These are phyloP conservation scores for Candida qinlingensis DNA, from an alignment of 805 yeast genomes.

Conservation along the genomic window DNA sequence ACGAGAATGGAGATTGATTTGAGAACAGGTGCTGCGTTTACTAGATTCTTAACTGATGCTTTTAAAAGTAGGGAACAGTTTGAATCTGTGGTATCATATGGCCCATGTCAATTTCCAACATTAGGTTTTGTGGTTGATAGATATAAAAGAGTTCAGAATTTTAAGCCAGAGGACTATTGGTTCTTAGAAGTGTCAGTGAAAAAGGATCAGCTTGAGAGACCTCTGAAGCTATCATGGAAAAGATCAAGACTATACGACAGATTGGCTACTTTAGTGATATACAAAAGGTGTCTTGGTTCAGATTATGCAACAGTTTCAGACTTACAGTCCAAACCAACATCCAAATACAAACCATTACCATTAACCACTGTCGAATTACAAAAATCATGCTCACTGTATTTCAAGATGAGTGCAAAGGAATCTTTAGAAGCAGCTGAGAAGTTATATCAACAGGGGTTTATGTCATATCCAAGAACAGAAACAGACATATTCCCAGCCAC, in stretches of 20 bases:
- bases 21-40: conserved; percentile 84
- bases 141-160: conserved; percentile 65
- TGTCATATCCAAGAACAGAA: conserved; percentile 97
- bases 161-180: conserved; percentile 82
- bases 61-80: conserved; percentile 26
- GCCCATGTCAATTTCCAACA: conserved; percentile 95
- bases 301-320: conserved; percentile 46
- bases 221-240: conserved; percentile 60
- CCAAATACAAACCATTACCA: conserved; percentile 82
- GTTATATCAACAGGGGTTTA: conserved; percentile 76
- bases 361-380: conserved; percentile 92
- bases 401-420: conserved; percentile 74
- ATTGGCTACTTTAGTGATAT: conserved; percentile 54
- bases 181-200: conserved; percentile 47
- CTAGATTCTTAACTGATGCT: conserved; percentile 66
- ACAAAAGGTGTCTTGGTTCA: conserved; percentile 56
- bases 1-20: conserved; percentile 85
- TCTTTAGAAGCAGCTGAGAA: conserved; percentile 78
- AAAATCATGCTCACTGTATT: conserved; percentile 70
- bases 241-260: conserved; percentile 71
- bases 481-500: conserved; percentile 78
- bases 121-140: conserved; percentile 94
- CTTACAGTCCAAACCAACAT: conserved; percentile 56
- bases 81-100: conserved; percentile 56
- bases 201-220: conserved; percentile 23